Evolutionary conservation across 2,329 filamentous ascomycete species (phyloP).

Genomic region (Fusarium burgessii): DNA sequence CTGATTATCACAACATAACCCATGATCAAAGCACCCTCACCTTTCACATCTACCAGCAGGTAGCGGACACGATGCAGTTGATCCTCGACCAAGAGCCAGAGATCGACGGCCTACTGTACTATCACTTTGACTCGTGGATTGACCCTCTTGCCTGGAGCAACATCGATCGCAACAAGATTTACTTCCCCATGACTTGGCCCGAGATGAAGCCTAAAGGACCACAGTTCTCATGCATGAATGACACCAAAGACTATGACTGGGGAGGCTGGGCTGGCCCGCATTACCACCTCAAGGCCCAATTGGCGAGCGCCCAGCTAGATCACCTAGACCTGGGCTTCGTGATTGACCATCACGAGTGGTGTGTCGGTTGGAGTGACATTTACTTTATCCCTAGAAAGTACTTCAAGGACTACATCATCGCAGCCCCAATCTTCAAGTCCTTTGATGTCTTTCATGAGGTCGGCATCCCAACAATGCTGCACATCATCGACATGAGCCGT

Average conservation of each 20-base stretch:
- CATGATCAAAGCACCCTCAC: background rate
- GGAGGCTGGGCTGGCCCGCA: background rate
- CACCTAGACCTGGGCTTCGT: background rate
- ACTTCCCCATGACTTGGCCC: background rate
- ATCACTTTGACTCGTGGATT: background rate
- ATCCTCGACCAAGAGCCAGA: background rate
- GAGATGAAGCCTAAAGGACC: background rate
- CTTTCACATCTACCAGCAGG: background rate
- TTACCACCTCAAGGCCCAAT: background rate
- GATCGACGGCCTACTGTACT: background rate
- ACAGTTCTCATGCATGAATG: conserved; percentile 1
- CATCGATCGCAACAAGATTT: background rate
- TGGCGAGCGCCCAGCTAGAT: background rate
- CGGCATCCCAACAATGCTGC: background rate
- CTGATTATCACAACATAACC: background rate
- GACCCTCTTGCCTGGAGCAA: background rate
- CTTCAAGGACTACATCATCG: conserved; percentile 6
- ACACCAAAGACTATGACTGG: background rate
- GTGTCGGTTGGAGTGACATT: background rate
- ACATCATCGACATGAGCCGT: background rate
- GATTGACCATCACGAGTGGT: background rate
- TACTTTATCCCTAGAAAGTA: conserved; percentile 1
- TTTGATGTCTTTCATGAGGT: background rate
- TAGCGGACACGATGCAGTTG: background rate
- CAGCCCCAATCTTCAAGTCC: background rate